Conservation (phyloP, 2,329 filamentous ascomycete species). For the Trichoderma arundinaceum region DNA sequence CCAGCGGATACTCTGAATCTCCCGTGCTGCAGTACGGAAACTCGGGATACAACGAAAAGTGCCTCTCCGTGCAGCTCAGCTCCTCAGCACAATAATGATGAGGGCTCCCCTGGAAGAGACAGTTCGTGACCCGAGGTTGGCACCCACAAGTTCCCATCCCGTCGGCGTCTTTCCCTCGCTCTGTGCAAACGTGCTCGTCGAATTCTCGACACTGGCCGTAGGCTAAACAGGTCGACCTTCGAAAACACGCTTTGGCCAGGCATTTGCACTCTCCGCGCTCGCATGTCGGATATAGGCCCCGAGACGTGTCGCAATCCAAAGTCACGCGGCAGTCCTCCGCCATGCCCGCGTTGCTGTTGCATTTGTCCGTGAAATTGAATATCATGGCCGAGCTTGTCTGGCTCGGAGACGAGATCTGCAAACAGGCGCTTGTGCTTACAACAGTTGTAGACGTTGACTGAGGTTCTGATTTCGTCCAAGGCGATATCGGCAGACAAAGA, state of each 20-base stretch:
- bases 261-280: constrained; percentile 29
- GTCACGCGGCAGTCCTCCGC: constrained; percentile 33
- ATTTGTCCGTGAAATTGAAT: constrained; percentile 28
- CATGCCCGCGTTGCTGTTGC: constrained; percentile 3
- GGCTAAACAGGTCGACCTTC: constrained; percentile 12
- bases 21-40: constrained; percentile 32
- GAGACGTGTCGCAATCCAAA: constrained; percentile 26
- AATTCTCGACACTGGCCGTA: constrained; percentile 29
- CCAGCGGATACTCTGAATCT: constrained; percentile 11
- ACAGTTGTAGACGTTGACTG: not conserved
- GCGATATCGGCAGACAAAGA: not conserved
- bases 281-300: constrained; percentile 29
- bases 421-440: not conserved
- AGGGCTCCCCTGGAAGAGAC: constrained; percentile 18
- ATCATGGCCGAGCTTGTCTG: not conserved
- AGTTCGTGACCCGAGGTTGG: constrained; percentile 3
- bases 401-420: not conserved
- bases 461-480: constrained; percentile 5
- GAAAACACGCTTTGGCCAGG: constrained; percentile 23
- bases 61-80: constrained; percentile 25
- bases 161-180: not conserved
- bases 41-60: constrained; percentile 29
- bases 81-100: constrained; percentile 22
- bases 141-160: constrained; percentile 27
- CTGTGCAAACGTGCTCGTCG: constrained; percentile 26